Percentiles rank a stretch among this genome's conserved stretches.
Conservation (phyloP, 306 rosid genomes). For the Crotalaria pallida region DNA sequence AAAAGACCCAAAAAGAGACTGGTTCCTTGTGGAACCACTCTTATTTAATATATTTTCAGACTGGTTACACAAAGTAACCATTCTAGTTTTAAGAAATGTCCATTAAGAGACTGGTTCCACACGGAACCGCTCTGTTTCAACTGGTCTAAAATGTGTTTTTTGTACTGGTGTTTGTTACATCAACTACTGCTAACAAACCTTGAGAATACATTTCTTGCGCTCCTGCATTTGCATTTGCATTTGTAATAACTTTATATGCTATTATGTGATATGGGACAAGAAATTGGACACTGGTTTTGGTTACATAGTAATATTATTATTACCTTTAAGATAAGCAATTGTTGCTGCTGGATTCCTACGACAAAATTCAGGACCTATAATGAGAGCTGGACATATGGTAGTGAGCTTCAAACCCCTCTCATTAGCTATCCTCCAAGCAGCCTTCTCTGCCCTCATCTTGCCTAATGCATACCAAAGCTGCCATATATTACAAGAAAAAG, state of each 20-base stretch:
- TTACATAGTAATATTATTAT: neutral
- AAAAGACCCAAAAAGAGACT: too few relatives aligned
- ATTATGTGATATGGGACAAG: neutral
- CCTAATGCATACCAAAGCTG: slow-evolving; percentile 96
- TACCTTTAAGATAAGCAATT: slow-evolving; percentile 83
- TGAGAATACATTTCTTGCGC: slow-evolving; percentile 57
- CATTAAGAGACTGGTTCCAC: too few relatives aligned
- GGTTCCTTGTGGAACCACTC: too few relatives aligned
- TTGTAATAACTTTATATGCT: neutral
- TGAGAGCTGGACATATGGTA: slow-evolving; percentile 68
- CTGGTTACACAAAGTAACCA: too few relatives aligned
- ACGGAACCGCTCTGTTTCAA: too few relatives aligned
- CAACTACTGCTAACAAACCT: slow-evolving; percentile 63
- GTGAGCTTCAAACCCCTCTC: slow-evolving; percentile 57
- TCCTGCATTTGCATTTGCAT: slow-evolving; percentile 38
- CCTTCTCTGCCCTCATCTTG: slow-evolving; percentile 70
- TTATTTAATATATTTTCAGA: too few relatives aligned
- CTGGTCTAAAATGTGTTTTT: too few relatives aligned
- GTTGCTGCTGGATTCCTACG: slow-evolving; percentile 64
- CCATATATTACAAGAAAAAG: neutral
- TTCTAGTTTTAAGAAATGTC: too few relatives aligned
- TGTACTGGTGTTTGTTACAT: too few relatives aligned
- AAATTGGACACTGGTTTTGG: neutral
- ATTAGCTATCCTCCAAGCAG: slow-evolving; percentile 75
- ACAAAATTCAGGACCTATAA: slow-evolving; percentile 59